Base-by-base conservation (phyloP, 352 stramenopile species). In the Pythium periplocum region DNA sequence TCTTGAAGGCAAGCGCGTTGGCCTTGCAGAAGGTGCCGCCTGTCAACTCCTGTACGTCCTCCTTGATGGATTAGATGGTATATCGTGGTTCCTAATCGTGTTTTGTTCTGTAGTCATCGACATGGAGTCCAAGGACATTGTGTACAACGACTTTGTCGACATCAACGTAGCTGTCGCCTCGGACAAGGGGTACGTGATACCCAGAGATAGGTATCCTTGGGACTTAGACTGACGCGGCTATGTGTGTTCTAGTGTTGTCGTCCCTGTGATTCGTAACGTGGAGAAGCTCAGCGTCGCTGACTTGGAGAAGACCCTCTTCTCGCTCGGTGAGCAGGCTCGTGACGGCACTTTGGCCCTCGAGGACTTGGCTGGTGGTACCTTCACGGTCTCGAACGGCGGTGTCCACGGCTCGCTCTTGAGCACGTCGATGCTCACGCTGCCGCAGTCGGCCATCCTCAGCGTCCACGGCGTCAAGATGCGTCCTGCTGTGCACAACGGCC, bases 61-160 rank as follows among this genome's bases (percentile, higher is more conserved):
- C 2, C 10, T 45, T 26, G 17, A 26, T 26, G 17, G 17, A 26
- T 26, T 26, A 26, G 17, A 26, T 26, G 17, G 17, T 26, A 26
- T 26, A 26, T 26, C 17, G 17, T 26, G 17, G 17, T 26, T 26
- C 17, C 17, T 26, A 26, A 26, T 26, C 17, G 0, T 26, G 17
- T 26, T 26, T 26, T 55, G 33, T 9, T 6, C 17, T 43, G 31
- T 56, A 95, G 83, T 98, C 58, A 97, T 99, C 53, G 97, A 99
- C 64, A 97, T 98, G 71, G 93, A 91, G 12, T 83, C 84, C n/a
- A 97, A 99, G 62, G 97, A 99, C 71, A 98, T 99, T 51, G 95
- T 99, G 12, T 99, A 99, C 81, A 94, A 97, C 59, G 94, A 99
- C 53, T 99, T 98, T 64, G 93, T 95, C 42, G 97, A 99, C 78